Evolutionary conservation across 257 asterid species (phyloP).

Genomic region (Rauvolfia tetraphylla): DNA sequence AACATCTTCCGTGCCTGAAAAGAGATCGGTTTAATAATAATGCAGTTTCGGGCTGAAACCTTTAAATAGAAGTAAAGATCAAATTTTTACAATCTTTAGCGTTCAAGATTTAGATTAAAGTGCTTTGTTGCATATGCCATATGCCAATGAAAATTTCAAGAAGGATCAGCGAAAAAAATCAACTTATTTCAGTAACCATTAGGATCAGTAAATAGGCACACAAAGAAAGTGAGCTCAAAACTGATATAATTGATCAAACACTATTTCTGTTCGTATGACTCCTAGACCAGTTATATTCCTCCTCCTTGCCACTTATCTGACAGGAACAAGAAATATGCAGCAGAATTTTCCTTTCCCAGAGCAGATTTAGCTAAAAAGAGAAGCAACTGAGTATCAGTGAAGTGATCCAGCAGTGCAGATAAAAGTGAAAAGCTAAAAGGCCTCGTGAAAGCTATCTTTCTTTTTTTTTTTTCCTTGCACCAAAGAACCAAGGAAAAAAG

Average conservation of each 20-base stretch:
- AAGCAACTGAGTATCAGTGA: not conserved
- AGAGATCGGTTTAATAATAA: not conserved
- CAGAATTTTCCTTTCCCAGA: not conserved
- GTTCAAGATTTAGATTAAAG: not conserved
- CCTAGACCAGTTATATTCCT: not conserved
- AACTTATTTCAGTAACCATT: not conserved
- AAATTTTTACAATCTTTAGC: not conserved
- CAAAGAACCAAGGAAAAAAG: no score
- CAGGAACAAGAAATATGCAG: not conserved
- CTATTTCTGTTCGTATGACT: not conserved
- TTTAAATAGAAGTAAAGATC: not conserved
- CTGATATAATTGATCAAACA: not conserved
- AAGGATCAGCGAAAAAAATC: not conserved
- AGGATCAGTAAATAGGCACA: not conserved
- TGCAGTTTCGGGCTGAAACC: not conserved
- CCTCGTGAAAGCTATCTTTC: no score
- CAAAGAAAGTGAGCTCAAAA: not conserved
- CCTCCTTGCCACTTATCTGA: not conserved
- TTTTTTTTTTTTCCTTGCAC: no score
- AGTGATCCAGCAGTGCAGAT: not conserved
- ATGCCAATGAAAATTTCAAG: not conserved
- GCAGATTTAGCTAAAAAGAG: not conserved
- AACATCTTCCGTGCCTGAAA: not conserved
- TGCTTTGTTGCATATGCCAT: not conserved
- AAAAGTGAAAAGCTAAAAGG: no score